These are phyloP conservation scores for Phanerodontia chrysosporium DNA, from an alignment of 768 basidiomycete species.

Conservation along the genomic window DNA sequence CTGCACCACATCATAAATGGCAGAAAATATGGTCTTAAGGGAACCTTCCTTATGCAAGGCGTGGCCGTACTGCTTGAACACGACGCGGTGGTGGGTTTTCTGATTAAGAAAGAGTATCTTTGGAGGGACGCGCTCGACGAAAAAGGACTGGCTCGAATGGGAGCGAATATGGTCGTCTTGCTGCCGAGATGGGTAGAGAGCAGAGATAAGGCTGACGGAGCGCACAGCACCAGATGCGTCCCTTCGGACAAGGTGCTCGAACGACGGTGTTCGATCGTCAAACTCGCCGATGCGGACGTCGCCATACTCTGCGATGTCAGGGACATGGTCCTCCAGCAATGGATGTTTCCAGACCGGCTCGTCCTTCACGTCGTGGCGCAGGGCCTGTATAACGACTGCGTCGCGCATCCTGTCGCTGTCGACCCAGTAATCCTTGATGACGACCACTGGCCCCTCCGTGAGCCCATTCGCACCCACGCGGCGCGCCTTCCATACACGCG, in stretches of 20 bases:
- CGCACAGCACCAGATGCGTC: too few species aligned
- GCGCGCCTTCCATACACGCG: constrained; percentile 12
- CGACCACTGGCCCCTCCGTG: neutral
- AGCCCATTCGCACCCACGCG: neutral
- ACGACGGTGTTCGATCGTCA: too few species aligned
- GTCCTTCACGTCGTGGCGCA: neutral
- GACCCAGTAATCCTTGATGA: constrained; percentile 15
- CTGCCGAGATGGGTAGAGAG: neutral
- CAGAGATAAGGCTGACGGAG: neutral
- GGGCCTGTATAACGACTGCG: neutral
- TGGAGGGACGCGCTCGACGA: neutral
- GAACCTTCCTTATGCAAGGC: neutral
- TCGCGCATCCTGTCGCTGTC: constrained; percentile 6
- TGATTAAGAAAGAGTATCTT: neutral
- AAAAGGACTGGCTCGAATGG: neutral
- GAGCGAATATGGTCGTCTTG: neutral
- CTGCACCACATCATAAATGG: neutral
- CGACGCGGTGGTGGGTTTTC: neutral
- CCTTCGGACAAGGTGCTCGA: too few species aligned
- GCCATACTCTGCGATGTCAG: neutral
- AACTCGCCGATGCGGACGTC: neutral
- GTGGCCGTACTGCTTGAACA: neutral
- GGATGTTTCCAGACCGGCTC: too few species aligned
- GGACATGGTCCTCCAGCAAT: neutral
- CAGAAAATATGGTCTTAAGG: neutral